Conservation (phyloP, 345 rosid species). For the Linum trigynum region DNA sequence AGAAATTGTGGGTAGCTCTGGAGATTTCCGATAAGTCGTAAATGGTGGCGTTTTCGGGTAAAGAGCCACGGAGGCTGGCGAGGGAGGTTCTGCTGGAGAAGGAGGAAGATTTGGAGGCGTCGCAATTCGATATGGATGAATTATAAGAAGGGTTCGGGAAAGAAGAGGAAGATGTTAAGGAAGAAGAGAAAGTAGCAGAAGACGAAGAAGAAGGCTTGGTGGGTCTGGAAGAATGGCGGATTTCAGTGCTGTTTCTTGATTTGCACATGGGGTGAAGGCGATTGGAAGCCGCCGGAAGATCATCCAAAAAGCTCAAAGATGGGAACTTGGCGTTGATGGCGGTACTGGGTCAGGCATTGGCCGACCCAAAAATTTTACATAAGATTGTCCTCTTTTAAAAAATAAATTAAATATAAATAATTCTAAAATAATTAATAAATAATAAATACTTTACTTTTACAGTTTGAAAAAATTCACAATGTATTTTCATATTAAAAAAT, state of each 20-base stretch:
- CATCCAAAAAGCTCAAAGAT: neutral
- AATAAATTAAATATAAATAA: no score
- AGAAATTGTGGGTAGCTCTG: slow-evolving; percentile 27
- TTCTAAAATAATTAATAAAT: no score
- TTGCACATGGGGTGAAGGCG: slow-evolving; percentile 2
- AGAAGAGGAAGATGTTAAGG: neutral
- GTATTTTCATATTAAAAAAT: no score
- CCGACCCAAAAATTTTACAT: no score
- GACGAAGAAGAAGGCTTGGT: neutral
- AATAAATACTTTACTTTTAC: no score
- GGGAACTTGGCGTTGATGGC: no score
- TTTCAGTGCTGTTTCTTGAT: neutral
- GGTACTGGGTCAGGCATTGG: no score
- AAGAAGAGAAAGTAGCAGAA: no score
- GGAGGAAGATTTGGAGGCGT: slow-evolving; percentile 4
- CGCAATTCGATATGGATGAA: neutral
- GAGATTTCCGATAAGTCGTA: slow-evolving; percentile 23
- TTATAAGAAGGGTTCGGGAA: neutral
- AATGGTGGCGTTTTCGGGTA: slow-evolving; percentile 26
- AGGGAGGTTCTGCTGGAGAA: slow-evolving; percentile 17
- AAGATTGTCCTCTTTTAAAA: no score
- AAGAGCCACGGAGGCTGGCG: slow-evolving; percentile 16
- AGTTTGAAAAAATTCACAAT: no score
- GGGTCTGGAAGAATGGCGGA: neutral
- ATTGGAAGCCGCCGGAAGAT: neutral